Evolutionary conservation across 371 early-diverging fungal species (phyloP), one percentile per base, ranked within the genome.

Genomic region (Syncephalis plumigaleata): DNA sequence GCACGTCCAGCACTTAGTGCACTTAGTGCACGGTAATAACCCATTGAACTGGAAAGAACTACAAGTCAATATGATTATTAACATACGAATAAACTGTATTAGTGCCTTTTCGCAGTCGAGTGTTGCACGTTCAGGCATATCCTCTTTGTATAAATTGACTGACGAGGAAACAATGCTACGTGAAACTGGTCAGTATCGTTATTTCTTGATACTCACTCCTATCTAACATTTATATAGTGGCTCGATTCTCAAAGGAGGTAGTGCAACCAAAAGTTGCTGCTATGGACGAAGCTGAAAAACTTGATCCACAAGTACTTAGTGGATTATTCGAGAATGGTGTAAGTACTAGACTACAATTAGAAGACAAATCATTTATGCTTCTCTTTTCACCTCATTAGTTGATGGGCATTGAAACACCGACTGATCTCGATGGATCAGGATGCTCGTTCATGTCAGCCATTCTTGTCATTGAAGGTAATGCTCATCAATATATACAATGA

Each of bases 371-470:
- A 22, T 37, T 31, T 47, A 31, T 51, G n/a, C 17, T 36, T 9
- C 39, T 51, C 9, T 25, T 51, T 9, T 31, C 11, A 11, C 31
- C 31, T 31, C n/a, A n/a, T 7, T 63, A 90, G 77, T 67, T 96
- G 39, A 97, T 97, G 98, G 94, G 92, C 25, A 74, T 97, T 50
- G 98, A 97, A 67, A 88, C 87, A 3, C 73, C 76, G 13, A 44
- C 71, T 20, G 84, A 91, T 36, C 75, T 75, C 42, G 83, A 76
- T 42, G 98, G 98, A 49, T 56, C 92, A 39, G 83, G 80, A 43
- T 74, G 82, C 18, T 87, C 89, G 2, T 97, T 96, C 67, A 84
- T 83, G 39, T 80, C 92, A 9, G 94, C 91, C 46, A 90, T 97
- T 40, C 55, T 91, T 38, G 81, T 77, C 27, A 78, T 96, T 51